Evolutionary conservation across 306 rosid genomes (phyloP), one percentile per base, ranked within the genome.

Genomic region (Vicia faba): DNA sequence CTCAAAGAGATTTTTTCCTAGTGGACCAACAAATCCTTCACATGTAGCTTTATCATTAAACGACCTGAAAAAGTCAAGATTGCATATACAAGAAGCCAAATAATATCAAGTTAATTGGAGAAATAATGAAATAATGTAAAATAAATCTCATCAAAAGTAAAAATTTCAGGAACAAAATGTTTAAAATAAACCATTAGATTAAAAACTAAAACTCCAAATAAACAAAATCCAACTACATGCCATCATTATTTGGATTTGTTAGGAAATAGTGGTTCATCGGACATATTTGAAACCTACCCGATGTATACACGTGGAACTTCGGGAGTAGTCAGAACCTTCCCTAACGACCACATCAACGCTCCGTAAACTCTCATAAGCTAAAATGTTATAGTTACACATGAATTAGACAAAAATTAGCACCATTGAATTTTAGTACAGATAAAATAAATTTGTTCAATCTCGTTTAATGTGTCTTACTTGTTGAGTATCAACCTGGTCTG

Each of bases 281-380:
- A 44, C 49, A 7, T 14, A 28, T n/a, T 56, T 26, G 23, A 54
- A 75, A 73, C 92, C 11, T 81, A 86, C 99, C 97, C 97, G 50
- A 90, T 84, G 72, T 90, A 93, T 60, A 93, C 97, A 33, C 99
- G 99, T 19, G 61, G 26, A 59, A 93, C 99, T 76, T 93, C 99
- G 1, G 99, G 97, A 53, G 92, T 93, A 65, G 85, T 93, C 69
- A 90, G 19, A 41, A 93, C 96, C 70, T 90, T 93, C 40, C 97
- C 97, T 57, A 93, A 72, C 3, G 97, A 93, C 99, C 99, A 93
- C 99, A 93, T 93, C 79, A 93, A 80, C 0, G 97, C 99, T 80
- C 96, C 97, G 75, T 90, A 93, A n/a, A 93, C 97, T 77, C 99
- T 88, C 99, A 93, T 93, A 60, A 93, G 88, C 99, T 90, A 51